phyloP scores from a whole-genome alignment of 2,329 filamentous ascomycete species.

The Chaetomium globosum region DNA sequence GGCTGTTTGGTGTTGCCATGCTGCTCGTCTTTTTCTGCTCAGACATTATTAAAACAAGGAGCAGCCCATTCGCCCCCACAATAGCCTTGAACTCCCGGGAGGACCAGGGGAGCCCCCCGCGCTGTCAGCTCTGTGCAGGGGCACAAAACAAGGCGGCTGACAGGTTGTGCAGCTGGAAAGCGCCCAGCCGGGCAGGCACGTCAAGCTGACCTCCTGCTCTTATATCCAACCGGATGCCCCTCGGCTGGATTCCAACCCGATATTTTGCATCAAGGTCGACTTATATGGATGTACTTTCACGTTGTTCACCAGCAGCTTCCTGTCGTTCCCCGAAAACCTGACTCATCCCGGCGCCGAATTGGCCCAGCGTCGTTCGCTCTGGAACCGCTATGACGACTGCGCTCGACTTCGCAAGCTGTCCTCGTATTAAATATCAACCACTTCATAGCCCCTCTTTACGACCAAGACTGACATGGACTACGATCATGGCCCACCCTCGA shows the following conservation, averaged over 20 bases:
- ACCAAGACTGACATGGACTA: constrained; percentile 51
- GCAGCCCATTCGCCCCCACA: not conserved
- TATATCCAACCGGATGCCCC: not conserved
- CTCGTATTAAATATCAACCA: constrained; percentile 15
- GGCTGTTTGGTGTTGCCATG: too few species aligned
- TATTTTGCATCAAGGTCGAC: not conserved
- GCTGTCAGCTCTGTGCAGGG: constrained; percentile 1
- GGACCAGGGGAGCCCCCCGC: constrained; percentile 6
- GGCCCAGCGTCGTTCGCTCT: not conserved
- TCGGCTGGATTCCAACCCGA: constrained; percentile 10
- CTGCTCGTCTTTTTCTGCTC: too few species aligned
- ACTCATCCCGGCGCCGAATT: constrained; percentile 1
- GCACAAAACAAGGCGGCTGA: constrained; percentile 18
- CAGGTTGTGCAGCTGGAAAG: constrained; percentile 19
- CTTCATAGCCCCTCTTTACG: constrained; percentile 18
- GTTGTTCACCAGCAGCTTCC: not conserved
- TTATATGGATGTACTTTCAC: not conserved
- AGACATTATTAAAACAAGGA: too few species aligned
- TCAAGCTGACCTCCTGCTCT: constrained; percentile 7
- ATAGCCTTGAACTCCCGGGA: not conserved
- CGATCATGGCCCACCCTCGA: constrained; percentile 42
- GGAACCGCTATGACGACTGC: constrained; percentile 30
- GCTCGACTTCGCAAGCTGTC: constrained; percentile 8
- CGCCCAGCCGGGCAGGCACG: constrained; percentile 20
- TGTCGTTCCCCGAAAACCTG: not conserved